phyloP scores from a whole-genome alignment of 306 rosid genomes.

The Dryas alaskensis region DNA sequence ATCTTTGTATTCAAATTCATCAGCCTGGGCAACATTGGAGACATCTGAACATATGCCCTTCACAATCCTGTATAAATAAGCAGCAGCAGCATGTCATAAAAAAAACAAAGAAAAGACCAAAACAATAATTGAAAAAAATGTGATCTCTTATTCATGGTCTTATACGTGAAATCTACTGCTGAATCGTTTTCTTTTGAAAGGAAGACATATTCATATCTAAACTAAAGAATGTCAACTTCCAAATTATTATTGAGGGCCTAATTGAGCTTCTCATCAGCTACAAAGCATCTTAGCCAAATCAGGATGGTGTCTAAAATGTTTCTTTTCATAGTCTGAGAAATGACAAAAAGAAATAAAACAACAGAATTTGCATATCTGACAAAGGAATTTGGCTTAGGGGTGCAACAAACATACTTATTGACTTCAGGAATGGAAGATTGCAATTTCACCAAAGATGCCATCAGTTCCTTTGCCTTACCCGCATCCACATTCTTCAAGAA shows the following conservation, averaged over 20 bases:
- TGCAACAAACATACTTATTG: constrained; percentile 55
- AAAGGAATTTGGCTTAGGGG: constrained; percentile 1
- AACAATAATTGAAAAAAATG: neutral
- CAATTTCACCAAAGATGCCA: constrained; percentile 87
- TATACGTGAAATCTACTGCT: no score
- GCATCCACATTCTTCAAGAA: constrained; percentile 85
- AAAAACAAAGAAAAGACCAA: neutral
- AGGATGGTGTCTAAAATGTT: neutral
- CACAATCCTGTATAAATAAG: constrained; percentile 49
- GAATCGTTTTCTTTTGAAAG: neutral
- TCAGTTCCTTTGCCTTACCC: constrained; percentile 86
- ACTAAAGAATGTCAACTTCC: neutral
- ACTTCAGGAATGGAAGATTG: constrained; percentile 87
- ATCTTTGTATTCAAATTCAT: constrained; percentile 96
- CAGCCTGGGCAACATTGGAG: constrained; percentile 63
- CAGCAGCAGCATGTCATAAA: neutral
- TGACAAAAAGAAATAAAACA: neutral
- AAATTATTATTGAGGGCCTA: neutral
- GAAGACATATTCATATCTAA: neutral
- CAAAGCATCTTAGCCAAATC: neutral
- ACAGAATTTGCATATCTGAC: constrained; percentile 7
- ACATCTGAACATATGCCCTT: constrained; percentile 71
- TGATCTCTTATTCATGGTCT: neutral
- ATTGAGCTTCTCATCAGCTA: no score
- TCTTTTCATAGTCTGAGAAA: neutral